These are phyloP conservation scores for Botrytis fabae DNA, from an alignment of 2,329 filamentous ascomycete species.

Conservation along the genomic window DNA sequence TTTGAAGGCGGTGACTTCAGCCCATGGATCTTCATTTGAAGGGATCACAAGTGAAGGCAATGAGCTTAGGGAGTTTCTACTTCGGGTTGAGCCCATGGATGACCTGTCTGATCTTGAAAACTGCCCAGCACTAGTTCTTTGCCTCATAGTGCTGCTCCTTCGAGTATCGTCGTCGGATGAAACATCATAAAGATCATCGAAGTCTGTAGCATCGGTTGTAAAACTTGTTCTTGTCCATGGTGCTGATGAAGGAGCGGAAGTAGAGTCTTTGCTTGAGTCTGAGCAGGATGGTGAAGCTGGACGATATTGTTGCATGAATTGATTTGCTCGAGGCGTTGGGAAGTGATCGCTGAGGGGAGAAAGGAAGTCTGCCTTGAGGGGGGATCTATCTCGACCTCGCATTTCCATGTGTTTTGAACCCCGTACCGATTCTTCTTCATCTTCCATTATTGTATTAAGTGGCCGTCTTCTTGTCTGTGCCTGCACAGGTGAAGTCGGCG, in stretches of 20 bases:
- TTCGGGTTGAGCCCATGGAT: slow-evolving; percentile 32
- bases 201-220: slow-evolving; percentile 68
- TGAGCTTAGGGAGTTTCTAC: slow-evolving; percentile 37
- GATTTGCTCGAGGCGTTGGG: slow-evolving; percentile 67
- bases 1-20: slow-evolving; percentile 49
- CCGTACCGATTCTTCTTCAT: slow-evolving; percentile 42
- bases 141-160: slow-evolving; percentile 43
- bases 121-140: slow-evolving; percentile 36
- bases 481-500: slow-evolving; percentile 52
- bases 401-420: slow-evolving; percentile 38
- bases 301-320: slow-evolving; percentile 58
- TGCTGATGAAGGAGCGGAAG: slow-evolving; percentile 55
- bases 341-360: slow-evolving; percentile 59
- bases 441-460: slow-evolving; percentile 67
- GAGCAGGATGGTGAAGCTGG: slow-evolving; percentile 62
- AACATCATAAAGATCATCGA: slow-evolving; percentile 85
- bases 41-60: slow-evolving; percentile 55
- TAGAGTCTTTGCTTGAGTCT: slow-evolving; percentile 53
- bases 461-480: slow-evolving; percentile 50
- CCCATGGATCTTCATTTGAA: slow-evolving; percentile 46
- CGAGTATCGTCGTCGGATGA: slow-evolving; percentile 69
- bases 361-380: slow-evolving; percentile 42
- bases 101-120: slow-evolving; percentile 32
- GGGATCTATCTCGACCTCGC: slow-evolving; percentile 43
- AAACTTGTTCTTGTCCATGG: slow-evolving; percentile 63